Percentiles rank a stretch among this genome's conserved stretches.
Evolutionary conservation across 768 basidiomycete species (phyloP).

Genomic region (Daedalea quercina): DNA sequence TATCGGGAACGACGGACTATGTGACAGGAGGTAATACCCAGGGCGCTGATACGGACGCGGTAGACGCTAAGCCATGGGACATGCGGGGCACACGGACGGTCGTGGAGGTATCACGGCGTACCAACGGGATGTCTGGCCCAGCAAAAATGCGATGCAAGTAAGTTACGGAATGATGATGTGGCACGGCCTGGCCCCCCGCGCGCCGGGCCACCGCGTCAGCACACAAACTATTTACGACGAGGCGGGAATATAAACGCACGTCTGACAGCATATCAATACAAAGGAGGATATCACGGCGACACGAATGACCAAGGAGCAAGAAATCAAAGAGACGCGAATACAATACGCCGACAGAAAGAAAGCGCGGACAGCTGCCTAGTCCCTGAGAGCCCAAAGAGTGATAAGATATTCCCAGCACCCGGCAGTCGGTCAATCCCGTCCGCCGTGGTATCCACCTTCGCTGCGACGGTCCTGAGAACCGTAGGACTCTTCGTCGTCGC

Average conservation of each 20-base stretch:
- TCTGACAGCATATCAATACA: neutral
- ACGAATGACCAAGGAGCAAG: neutral
- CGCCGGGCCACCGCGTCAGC: neutral
- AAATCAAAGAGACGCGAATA: neutral
- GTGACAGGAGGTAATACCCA: neutral
- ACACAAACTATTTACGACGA: neutral
- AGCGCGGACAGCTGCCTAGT: neutral
- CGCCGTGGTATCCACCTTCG: conserved; percentile 15
- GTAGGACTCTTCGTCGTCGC: conserved; percentile 26
- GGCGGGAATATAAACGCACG: neutral
- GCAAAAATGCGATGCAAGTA: neutral
- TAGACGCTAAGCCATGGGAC: neutral
- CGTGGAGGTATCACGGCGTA: too few species aligned
- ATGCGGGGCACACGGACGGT: neutral
- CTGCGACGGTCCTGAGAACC: conserved; percentile 20
- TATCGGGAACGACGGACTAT: neutral
- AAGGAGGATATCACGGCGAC: neutral
- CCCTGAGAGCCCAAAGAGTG: neutral
- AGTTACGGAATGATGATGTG: neutral
- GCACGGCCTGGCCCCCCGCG: neutral
- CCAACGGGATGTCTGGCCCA: neutral
- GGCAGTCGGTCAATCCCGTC: conserved; percentile 10
- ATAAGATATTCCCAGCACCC: neutral
- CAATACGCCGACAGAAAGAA: neutral
- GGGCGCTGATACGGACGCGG: neutral